Evolutionary conservation across 106 monocot species (phyloP).

Genomic region (Cymbidium sinense): DNA sequence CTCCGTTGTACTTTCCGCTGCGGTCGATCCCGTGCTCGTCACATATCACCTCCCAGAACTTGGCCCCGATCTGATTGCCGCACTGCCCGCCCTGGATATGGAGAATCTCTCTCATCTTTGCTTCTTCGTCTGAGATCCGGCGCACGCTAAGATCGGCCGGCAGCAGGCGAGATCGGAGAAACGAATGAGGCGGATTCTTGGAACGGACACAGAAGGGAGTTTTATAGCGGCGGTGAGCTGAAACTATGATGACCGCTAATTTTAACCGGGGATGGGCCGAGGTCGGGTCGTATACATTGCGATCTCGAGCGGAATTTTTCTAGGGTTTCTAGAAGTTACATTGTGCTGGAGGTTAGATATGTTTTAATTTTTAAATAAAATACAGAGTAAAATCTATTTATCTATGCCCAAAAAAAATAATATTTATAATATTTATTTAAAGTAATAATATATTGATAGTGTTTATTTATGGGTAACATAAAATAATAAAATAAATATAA

Average conservation of each 20-base stretch:
- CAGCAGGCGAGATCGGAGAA: not conserved
- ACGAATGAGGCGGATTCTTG: not conserved
- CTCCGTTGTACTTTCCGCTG: constrained; percentile 55
- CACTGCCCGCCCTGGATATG: constrained; percentile 81
- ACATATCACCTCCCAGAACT: constrained; percentile 89
- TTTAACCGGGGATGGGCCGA: too few relatives aligned
- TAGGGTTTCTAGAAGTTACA: too few relatives aligned
- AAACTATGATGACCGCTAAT: not conserved
- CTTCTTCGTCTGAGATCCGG: not conserved
- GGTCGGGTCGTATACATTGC: too few relatives aligned
- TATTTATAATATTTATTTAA: too few relatives aligned
- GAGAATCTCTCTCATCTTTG: constrained; percentile 66
- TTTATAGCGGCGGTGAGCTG: not conserved
- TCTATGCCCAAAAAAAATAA: too few relatives aligned
- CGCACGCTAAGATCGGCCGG: not conserved
- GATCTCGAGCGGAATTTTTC: too few relatives aligned
- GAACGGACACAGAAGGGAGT: not conserved
- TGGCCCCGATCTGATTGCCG: constrained; percentile 89
- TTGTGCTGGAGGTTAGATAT: too few relatives aligned
- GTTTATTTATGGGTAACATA: too few relatives aligned
- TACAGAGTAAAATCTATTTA: too few relatives aligned
- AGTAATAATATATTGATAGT: too few relatives aligned
- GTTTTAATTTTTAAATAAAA: too few relatives aligned
- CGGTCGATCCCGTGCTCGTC: constrained; percentile 73
- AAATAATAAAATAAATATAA: too few relatives aligned